These are phyloP conservation scores for Thecamonas trahens DNA, from an alignment of 78 protist species.

Conservation along the genomic window DNA sequence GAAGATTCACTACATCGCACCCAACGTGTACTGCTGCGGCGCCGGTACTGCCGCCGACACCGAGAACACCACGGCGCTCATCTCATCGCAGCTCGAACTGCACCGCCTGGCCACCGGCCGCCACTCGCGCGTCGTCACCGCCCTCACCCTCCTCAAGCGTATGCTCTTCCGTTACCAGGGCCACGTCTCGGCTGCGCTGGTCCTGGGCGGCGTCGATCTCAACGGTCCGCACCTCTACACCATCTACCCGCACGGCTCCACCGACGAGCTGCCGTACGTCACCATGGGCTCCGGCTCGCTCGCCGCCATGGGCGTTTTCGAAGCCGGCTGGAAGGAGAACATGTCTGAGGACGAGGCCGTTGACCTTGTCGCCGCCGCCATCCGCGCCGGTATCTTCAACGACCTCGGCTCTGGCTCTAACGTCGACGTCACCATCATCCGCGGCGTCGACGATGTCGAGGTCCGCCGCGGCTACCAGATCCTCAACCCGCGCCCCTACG, in stretches of 20 bases:
- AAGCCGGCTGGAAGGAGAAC: conserved; percentile 68
- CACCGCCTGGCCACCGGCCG: conserved; percentile 71
- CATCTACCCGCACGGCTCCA: conserved; percentile 91
- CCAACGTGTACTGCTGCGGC: conserved; percentile 97
- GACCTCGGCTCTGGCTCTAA: conserved; percentile 96
- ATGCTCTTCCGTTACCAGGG: conserved; percentile 86
- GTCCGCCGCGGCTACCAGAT: too few species aligned
- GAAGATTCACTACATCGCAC: conserved; percentile 97
- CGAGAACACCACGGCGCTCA: conserved; percentile 54
- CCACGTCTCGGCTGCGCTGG: conserved; percentile 91
- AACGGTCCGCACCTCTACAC: conserved; percentile 84
- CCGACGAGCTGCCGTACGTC: conserved; percentile 88
- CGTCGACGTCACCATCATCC: conserved; percentile 89
- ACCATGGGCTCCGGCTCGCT: conserved; percentile 98
- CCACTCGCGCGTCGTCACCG: conserved; percentile 82
- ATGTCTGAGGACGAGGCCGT: conserved; percentile 86
- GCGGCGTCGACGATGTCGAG: too few species aligned
- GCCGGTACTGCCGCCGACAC: conserved; percentile 99
- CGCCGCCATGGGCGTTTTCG: conserved; percentile 95
- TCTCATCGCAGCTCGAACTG: conserved; percentile 52
- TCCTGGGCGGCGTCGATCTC: conserved; percentile 95
- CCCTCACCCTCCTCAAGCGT: conserved; percentile 83
- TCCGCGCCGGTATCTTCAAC: conserved; percentile 94
- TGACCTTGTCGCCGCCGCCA: conserved; percentile 75
- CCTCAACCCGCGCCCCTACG: too few species aligned